These are phyloP conservation scores for Suzukiozyma palmioleophila DNA, from an alignment of 1,139 yeast genomes.

Conservation along the genomic window DNA sequence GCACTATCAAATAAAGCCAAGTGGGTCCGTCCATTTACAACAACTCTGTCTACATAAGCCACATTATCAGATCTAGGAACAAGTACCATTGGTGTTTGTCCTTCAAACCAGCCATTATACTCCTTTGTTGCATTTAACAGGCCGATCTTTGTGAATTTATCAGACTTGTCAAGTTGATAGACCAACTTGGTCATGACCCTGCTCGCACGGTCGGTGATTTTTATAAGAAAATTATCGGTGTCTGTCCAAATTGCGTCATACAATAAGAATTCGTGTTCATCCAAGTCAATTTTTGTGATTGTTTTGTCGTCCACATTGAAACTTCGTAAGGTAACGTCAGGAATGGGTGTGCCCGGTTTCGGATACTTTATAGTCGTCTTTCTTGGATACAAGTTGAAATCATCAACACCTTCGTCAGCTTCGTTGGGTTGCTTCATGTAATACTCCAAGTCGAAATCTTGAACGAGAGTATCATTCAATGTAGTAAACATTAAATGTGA, in stretches of 20 bases:
- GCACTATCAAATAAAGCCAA: conserved; percentile 61
- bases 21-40: conserved; percentile 60
- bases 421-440: conserved; percentile 43
- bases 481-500: conserved; percentile 57
- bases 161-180: conserved; percentile 26
- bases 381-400: conserved; percentile 53
- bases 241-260: conserved; percentile 76
- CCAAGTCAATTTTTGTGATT: conserved; percentile 16
- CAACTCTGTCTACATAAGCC: conserved; percentile 67
- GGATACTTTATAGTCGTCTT: conserved; percentile 65
- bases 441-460: conserved; percentile 58
- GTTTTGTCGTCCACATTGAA: conserved; percentile 31
- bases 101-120: conserved; percentile 57
- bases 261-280: conserved; percentile 47
- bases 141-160: conserved; percentile 12
- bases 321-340: conserved; percentile 46
- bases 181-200: conserved; percentile 53
- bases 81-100: conserved; percentile 29
- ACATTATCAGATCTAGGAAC: conserved; percentile 22
- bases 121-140: conserved; percentile 35
- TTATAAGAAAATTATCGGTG: conserved; percentile 48
- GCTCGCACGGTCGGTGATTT: conserved; percentile 71
- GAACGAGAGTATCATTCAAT: conserved; percentile 70
- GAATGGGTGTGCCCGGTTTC: conserved; percentile 79
- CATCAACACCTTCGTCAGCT: conserved; percentile 15